Conservation (phyloP, 805 yeast species). For the Yarrowia bubula region DNA sequence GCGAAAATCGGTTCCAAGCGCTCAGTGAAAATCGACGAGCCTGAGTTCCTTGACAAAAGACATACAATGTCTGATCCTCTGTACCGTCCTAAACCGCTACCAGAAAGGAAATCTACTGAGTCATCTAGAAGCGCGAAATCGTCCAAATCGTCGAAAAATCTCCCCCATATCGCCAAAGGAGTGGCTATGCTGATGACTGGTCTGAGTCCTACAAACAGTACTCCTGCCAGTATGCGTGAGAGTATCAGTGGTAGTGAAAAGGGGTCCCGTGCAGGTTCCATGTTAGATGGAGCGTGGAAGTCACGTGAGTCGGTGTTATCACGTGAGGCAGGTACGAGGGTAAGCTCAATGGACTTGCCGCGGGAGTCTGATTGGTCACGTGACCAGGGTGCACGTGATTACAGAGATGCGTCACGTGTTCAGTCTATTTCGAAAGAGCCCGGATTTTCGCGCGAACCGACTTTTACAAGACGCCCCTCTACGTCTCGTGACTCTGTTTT, state of each 20-base stretch:
- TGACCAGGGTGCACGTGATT: too few species aligned
- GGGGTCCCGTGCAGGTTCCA: background rate
- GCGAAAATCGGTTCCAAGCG: background rate
- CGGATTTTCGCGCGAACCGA: background rate
- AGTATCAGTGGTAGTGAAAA: background rate
- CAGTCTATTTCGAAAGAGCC: too few species aligned
- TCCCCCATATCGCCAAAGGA: background rate
- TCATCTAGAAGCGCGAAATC: background rate
- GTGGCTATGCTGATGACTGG: slow-evolving; percentile 16
- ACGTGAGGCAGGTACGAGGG: background rate
- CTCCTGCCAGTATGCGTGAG: background rate
- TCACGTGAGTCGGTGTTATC: background rate
- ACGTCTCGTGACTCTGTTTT: background rate
- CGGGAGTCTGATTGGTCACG: too few species aligned
- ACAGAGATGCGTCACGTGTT: too few species aligned
- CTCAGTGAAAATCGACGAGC: slow-evolving; percentile 8
- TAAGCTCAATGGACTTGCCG: too few species aligned
- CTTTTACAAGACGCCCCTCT: background rate
- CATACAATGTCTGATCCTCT: background rate
- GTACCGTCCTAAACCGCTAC: background rate
- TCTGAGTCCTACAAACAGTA: background rate
- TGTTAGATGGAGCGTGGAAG: background rate
- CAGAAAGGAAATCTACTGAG: background rate
- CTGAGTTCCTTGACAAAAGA: background rate
- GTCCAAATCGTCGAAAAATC: background rate